Percentiles rank a stretch among this genome's conserved stretches.
phyloP scores from a whole-genome alignment of 1,284 basidiomycete species.

The Phlebopus sp. region DNA sequence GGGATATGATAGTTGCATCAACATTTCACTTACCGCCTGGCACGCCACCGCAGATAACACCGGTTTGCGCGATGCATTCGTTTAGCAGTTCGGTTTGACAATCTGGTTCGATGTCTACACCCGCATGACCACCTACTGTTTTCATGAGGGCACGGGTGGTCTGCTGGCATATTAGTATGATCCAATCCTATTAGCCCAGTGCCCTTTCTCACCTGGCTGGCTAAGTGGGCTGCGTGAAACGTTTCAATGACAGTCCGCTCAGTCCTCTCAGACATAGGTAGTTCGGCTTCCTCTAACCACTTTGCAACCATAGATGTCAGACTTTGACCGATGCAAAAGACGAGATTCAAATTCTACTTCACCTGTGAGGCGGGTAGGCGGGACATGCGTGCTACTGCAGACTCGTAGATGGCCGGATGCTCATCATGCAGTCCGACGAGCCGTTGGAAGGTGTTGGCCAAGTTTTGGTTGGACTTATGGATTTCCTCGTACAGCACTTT shows the following conservation, averaged over 20 bases:
- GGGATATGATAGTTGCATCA: background rate
- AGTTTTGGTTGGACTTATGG: constrained; percentile 56
- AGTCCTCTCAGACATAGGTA: background rate
- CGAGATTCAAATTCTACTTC: constrained; percentile 1
- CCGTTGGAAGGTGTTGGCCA: constrained; percentile 50
- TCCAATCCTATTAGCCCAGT: background rate
- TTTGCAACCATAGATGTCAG: constrained; percentile 10
- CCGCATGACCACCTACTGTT: constrained; percentile 77
- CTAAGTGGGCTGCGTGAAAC: constrained; percentile 54
- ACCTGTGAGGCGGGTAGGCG: constrained; percentile 59
- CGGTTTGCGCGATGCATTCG: constrained; percentile 71
- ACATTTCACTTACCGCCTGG: constrained; percentile 73
- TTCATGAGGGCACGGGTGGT: constrained; percentile 82
- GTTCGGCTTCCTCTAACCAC: constrained; percentile 17
- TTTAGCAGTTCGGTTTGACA: constrained; percentile 90
- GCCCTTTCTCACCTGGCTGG: constrained; percentile 50
- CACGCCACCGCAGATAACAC: constrained; percentile 92
- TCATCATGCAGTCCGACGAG: constrained; percentile 48
- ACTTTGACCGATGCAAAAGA: background rate
- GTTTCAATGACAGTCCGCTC: constrained; percentile 30
- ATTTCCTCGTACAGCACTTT: constrained; percentile 69
- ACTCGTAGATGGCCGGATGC: constrained; percentile 49
- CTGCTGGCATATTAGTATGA: constrained; percentile 36
- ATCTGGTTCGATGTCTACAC: constrained; percentile 85
- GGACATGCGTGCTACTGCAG: constrained; percentile 59